Base-by-base conservation (phyloP, 192 early-diverging fungal species). In the Fimicolochytrium jonesii region DNA sequence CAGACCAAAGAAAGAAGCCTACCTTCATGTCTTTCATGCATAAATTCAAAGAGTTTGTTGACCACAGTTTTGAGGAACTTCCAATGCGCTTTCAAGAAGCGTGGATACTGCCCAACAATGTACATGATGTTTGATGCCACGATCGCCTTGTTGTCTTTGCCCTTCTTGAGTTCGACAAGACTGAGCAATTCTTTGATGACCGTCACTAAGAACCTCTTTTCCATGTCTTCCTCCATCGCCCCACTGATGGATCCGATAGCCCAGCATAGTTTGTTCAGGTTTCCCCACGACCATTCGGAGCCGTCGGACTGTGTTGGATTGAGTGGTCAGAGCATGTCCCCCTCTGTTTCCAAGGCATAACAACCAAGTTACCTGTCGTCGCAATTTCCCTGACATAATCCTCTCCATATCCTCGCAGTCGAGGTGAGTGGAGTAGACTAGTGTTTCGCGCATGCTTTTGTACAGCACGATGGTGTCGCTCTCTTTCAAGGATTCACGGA, bases 121-220 rank as follows among this genome's bases (percentile, higher is more conserved):
- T 99, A 99, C 97, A 99, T 99, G 61, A 99, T 99, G 75, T 99
- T 98, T 31, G 94, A 93, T 0, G 97, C 97, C n/a, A 97, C 94
- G 28, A 99, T 92, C 4, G 97, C 97, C 81, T 99, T 99, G 82
- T 99, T 99, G 67, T 98, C 97, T 79, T 99, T 99, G 57, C 97
- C 97, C 30, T 93, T 84, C 75, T 95, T 97, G 81, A 92, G 87
- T 72, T 99, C 97, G 69, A 86, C 88, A 17, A 99, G 78, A 42
- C 87, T 85, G 34, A 99, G 80, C 31, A 99, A 71, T 48, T 98
- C 96, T 80, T 99, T 99, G 81, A 99, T 99, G 49, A 98, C 94
- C 15, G 87, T 90, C 2, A 99, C 97, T 70, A 99, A 81, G 81
- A 98, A 98, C 6, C 90, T 80, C 72, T 97, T 98, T 71, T 99